Conservation (phyloP, 306 rosid species). For the Rubus idaeus region DNA sequence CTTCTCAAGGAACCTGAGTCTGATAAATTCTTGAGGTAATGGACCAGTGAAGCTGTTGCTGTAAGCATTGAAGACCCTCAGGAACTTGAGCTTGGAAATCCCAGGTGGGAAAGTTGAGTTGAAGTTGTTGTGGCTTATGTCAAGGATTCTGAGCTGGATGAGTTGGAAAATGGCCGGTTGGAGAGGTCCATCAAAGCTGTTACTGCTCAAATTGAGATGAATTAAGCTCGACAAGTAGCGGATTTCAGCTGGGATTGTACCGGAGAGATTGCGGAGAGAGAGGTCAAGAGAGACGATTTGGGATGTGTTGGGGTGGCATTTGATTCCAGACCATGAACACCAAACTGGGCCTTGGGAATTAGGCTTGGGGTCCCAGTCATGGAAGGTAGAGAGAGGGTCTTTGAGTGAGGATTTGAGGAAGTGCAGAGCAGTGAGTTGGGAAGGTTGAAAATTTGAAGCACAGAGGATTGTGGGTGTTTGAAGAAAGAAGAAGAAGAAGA, state of each 20-base stretch:
- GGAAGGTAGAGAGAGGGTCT: conserved; percentile 65
- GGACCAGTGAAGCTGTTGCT: conserved; percentile 84
- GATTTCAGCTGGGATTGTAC: conserved; percentile 61
- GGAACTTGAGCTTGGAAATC: conserved; percentile 70
- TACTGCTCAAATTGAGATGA: conserved; percentile 74
- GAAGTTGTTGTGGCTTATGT: conserved; percentile 73
- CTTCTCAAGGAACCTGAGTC: conserved; percentile 60
- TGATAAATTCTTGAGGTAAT: conserved; percentile 51
- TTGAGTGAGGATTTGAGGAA: conserved; percentile 62
- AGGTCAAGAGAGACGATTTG: conserved; percentile 63
- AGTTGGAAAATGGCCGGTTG: conserved; percentile 63
- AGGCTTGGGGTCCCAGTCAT: conserved; percentile 64
- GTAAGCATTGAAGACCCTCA: conserved; percentile 67
- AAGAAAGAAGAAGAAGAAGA: conserved; percentile 33
- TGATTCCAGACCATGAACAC: conserved; percentile 90
- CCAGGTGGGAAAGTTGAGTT: conserved; percentile 80
- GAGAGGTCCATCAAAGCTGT: conserved; percentile 57
- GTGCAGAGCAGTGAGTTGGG: conserved; percentile 61
- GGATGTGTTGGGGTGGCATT: conserved; percentile 59
- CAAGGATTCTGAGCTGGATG: conserved; percentile 52
- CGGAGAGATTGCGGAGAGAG: conserved; percentile 80
- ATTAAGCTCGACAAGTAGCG: conserved; percentile 47
- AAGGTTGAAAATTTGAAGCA: conserved; percentile 41
- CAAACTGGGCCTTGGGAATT: conserved; percentile 50
- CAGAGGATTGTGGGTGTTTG: conserved; percentile 38